Conservation (phyloP, 164 flowering plant genomes). For the Houttuynia cordata region DNA sequence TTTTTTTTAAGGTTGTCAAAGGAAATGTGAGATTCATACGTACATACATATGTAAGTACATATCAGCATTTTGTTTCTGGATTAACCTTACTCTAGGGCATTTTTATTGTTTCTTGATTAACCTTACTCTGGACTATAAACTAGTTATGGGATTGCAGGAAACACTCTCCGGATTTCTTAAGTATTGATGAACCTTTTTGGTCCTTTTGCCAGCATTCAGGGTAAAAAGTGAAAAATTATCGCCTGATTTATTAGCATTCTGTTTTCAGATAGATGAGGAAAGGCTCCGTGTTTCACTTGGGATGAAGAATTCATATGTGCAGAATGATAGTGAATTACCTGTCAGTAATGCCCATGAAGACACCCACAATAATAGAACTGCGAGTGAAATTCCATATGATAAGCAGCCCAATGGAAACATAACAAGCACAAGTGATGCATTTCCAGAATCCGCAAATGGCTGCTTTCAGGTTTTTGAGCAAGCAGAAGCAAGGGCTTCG, state of each 20-base stretch:
- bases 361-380: no score
- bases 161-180: no score
- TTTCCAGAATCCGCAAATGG: constrained; percentile 17
- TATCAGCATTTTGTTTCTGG: no score
- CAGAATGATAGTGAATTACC: constrained; percentile 10
- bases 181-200: no score
- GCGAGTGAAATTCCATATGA: constrained; percentile 5
- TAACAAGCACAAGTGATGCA: constrained; percentile 6
- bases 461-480: constrained; percentile 20
- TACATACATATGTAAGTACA: no score
- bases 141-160: no score
- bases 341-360: constrained; percentile 10
- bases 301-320: constrained; percentile 64
- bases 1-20: no score
- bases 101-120: no score
- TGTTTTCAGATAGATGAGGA: constrained; percentile 56
- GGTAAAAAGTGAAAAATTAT: background rate
- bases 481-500: constrained; percentile 57
- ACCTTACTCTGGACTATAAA: no score
- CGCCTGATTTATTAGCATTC: background rate
- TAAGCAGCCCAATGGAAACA: constrained; percentile 4
- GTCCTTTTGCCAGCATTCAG: no score
- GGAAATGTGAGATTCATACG: no score
- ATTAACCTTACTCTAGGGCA: no score
- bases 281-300: constrained; percentile 63